Conservation (phyloP, 306 rosid genomes). For the Comarum palustre region DNA sequence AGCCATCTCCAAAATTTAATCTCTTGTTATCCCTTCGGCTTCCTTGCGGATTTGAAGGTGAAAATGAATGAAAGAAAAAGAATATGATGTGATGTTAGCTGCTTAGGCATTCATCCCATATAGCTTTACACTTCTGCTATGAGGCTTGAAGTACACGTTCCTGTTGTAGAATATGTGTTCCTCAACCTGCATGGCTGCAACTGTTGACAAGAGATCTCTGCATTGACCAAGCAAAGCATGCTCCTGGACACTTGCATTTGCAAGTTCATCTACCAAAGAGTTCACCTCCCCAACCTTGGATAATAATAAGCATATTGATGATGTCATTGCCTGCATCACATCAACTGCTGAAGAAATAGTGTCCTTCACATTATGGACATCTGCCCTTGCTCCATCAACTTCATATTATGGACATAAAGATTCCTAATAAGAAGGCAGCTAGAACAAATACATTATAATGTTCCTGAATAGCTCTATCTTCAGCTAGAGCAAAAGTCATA, state of each 20-base stretch:
- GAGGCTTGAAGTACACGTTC: conserved; percentile 42
- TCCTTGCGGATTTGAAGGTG: conserved; percentile 6
- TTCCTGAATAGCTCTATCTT: too few species aligned
- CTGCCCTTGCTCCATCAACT: conserved; percentile 33
- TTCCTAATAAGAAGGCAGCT: too few species aligned
- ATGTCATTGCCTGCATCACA: conserved; percentile 89
- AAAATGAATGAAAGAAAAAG: conserved; percentile 11
- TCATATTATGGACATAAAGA: too few species aligned
- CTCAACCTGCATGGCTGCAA: conserved; percentile 72
- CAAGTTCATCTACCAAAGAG: conserved; percentile 58
- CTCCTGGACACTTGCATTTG: conserved; percentile 64
- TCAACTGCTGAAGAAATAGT: conserved; percentile 87
- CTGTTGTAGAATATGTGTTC: conserved; percentile 72
- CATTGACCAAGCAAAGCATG: conserved; percentile 72
- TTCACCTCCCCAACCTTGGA: conserved; percentile 76
- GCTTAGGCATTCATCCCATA: conserved; percentile 35
- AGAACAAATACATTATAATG: too few species aligned
- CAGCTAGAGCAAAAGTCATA: too few species aligned
- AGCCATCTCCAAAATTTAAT: too few species aligned
- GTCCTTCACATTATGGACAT: conserved; percentile 68
- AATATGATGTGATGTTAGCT: conserved; percentile 47
- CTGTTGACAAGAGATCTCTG: conserved; percentile 60
- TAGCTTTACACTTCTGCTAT: conserved; percentile 33
- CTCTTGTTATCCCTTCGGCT: conserved; percentile 23
- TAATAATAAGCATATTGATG: conserved; percentile 63